Evolutionary conservation across 805 yeast species (phyloP).

Genomic region (Suhomyces xylopsoci): DNA sequence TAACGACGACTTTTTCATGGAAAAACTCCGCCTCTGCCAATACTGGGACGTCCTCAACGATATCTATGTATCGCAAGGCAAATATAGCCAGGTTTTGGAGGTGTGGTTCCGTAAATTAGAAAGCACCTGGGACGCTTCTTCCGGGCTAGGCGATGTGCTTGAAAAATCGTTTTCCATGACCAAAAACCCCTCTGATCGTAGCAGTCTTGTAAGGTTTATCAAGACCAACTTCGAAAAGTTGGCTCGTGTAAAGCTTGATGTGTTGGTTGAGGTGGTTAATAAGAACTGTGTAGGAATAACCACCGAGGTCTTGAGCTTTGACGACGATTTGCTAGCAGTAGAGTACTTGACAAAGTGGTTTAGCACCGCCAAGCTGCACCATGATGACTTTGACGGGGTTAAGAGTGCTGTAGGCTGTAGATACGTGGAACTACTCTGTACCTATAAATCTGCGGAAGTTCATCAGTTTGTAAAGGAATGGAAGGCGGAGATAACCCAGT

Average conservation of each 20-base stretch:
- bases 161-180: conserved; percentile 22
- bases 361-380: neutral
- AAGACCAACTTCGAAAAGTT: conserved; percentile 23
- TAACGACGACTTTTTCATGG: conserved; percentile 47
- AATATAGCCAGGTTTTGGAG: conserved; percentile 50
- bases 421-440: conserved; percentile 21
- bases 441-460: conserved; percentile 13
- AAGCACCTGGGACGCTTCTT: conserved; percentile 3
- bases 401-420: neutral
- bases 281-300: conserved; percentile 40
- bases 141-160: conserved; percentile 19
- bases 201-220: conserved; percentile 21
- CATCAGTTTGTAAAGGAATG: conserved; percentile 13
- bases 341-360: conserved; percentile 1
- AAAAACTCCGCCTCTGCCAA: conserved; percentile 50
- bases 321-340: conserved; percentile 13
- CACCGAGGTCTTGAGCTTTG: conserved; percentile 27
- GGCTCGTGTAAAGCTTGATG: conserved; percentile 14
- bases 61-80: conserved; percentile 53
- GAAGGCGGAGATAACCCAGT: conserved; percentile 2
- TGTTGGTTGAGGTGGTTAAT: neutral
- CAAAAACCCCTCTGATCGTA: conserved; percentile 19
- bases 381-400: neutral
- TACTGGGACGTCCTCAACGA: conserved; percentile 58
- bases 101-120: conserved; percentile 41